phyloP scores from a whole-genome alignment of 495 filamentous ascomycete species.

The Neurospora sublineolata region DNA sequence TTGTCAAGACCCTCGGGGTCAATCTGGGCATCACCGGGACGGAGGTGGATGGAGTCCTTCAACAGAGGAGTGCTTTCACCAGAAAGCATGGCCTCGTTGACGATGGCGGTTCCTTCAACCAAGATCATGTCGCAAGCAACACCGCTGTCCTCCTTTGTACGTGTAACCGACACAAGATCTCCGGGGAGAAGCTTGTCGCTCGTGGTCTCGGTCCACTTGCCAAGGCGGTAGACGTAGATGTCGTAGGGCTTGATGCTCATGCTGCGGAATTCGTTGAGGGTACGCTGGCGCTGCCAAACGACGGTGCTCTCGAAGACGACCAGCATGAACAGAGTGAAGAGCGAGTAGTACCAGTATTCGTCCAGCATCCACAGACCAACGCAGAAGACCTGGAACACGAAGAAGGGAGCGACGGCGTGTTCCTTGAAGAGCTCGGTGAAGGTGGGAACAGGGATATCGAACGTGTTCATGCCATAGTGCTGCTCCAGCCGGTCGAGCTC shows the following conservation, averaged over 20 bases:
- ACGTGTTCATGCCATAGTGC: constrained; percentile 93
- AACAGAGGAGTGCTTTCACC: constrained; percentile 94
- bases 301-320: constrained; percentile 96
- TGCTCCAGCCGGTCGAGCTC: constrained; percentile 71
- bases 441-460: constrained; percentile 92
- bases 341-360: constrained; percentile 99
- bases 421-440: constrained; percentile 96
- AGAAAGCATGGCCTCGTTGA: constrained; percentile 98
- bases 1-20: constrained; percentile 92
- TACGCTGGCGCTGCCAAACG: constrained; percentile 96
- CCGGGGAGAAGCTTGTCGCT: constrained; percentile 93
- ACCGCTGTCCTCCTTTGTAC: constrained; percentile 93
- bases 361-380: constrained; percentile 98
- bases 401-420: constrained; percentile 97
- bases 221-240: constrained; percentile 75
- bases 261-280: constrained; percentile 91
- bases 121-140: constrained; percentile 96
- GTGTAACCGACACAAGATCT: constrained; percentile 87
- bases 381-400: constrained; percentile 98
- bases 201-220: constrained; percentile 77
- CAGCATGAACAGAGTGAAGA: constrained; percentile 98
- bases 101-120: constrained; percentile 89
- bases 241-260: constrained; percentile 99
- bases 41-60: constrained; percentile 91
- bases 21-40: constrained; percentile 71